phyloP scores from a whole-genome alignment of 495 filamentous ascomycete genomes.

The Terfezia boudieri region DNA sequence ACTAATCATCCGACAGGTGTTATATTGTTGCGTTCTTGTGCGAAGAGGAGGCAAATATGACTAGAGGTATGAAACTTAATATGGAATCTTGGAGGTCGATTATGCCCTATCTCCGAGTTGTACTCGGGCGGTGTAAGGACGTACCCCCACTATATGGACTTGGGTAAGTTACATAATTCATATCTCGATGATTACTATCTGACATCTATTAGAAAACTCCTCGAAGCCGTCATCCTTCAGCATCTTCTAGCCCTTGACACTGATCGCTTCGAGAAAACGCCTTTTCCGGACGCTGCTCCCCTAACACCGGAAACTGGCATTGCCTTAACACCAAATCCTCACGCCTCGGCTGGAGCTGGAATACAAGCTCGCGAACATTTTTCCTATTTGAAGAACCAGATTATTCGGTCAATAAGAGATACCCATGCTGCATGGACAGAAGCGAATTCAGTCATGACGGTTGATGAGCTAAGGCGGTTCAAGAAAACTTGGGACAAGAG shows the following conservation, averaged over 20 bases:
- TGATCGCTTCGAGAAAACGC: slow-evolving; percentile 6
- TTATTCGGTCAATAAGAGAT: slow-evolving; percentile 10
- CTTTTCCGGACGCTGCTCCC: slow-evolving; percentile 7
- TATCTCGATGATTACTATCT: background rate
- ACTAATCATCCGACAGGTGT: background rate
- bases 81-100: slow-evolving; percentile 16
- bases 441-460: slow-evolving; percentile 11
- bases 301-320: background rate
- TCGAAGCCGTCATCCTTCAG: slow-evolving; percentile 16
- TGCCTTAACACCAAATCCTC: slow-evolving; percentile 17
- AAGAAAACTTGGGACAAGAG: slow-evolving; percentile 8
- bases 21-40: slow-evolving; percentile 17
- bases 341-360: slow-evolving; percentile 7
- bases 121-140: slow-evolving; percentile 8
- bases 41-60: slow-evolving; percentile 10
- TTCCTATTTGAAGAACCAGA: slow-evolving; percentile 6
- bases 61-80: slow-evolving; percentile 7
- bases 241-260: slow-evolving; percentile 16
- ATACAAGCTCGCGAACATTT: slow-evolving; percentile 8
- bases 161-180: background rate
- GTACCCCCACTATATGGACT: slow-evolving; percentile 10
- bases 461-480: slow-evolving; percentile 12
- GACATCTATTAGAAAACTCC: slow-evolving; percentile 10
- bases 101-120: slow-evolving; percentile 16
- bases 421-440: slow-evolving; percentile 13